Percentiles rank a stretch among this genome's conserved stretches.
phyloP scores from a whole-genome alignment of 768 basidiomycete genomes.

The Candolleomyces eurysporus region DNA sequence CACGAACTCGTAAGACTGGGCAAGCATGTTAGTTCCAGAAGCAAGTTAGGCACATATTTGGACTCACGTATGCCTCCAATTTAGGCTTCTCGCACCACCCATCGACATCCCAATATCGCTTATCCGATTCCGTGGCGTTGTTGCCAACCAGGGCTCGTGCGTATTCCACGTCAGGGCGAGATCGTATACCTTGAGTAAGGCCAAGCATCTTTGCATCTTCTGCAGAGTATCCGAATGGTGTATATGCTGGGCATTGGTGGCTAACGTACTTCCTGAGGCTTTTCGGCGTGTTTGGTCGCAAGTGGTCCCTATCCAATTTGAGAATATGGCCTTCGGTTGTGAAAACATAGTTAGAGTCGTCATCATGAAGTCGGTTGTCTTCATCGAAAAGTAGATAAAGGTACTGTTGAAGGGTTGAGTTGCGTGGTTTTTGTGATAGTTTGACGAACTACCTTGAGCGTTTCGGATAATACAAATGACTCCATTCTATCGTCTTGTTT shows the following conservation, averaged over 20 bases:
- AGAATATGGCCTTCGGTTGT: constrained; percentile 96
- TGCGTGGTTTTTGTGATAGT: background rate
- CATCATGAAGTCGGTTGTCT: constrained; percentile 66
- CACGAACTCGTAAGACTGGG: constrained; percentile 79
- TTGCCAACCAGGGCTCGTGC: constrained; percentile 67
- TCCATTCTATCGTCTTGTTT: constrained; percentile 94
- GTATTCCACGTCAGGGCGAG: constrained; percentile 78
- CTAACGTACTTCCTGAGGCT: constrained; percentile 47
- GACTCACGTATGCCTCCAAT: constrained; percentile 65
- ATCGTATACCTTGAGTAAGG: constrained; percentile 66
- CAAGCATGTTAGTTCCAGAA: background rate
- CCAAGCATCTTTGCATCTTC: constrained; percentile 36
- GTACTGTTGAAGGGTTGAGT: constrained; percentile 55
- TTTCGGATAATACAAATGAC: constrained; percentile 92
- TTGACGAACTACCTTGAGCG: constrained; percentile 62
- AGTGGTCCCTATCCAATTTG: constrained; percentile 52
- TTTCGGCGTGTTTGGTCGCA: constrained; percentile 41
- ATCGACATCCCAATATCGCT: constrained; percentile 57
- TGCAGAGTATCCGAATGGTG: constrained; percentile 36
- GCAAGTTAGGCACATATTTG: background rate
- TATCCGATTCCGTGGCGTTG: constrained; percentile 46
- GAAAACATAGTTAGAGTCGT: constrained; percentile 86
- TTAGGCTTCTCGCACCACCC: constrained; percentile 78
- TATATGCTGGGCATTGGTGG: constrained; percentile 75
- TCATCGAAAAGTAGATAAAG: constrained; percentile 92